Conservation (phyloP, 2,329 filamentous ascomycete species). For the Cercospora sp. region DNA sequence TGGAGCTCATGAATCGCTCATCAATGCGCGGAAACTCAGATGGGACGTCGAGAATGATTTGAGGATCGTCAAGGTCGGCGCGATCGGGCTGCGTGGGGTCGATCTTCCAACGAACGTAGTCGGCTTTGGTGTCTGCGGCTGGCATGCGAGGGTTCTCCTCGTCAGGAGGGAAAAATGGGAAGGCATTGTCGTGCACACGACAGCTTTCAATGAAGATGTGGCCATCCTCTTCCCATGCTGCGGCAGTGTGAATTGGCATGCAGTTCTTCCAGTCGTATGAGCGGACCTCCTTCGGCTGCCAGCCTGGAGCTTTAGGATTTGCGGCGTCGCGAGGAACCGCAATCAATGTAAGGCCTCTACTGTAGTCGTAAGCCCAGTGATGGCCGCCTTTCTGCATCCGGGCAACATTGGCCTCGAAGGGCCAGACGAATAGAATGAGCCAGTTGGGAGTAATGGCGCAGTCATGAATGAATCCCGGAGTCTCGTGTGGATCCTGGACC, state of each 20-base stretch:
- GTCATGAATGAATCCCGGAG: conserved; percentile 43
- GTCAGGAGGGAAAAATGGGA: conserved; percentile 47
- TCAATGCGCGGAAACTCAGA: conserved; percentile 50
- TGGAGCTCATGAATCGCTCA: conserved; percentile 45
- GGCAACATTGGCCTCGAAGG: conserved; percentile 40
- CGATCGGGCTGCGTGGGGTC: conserved; percentile 39
- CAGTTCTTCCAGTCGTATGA: conserved; percentile 30
- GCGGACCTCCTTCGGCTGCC: conserved; percentile 18
- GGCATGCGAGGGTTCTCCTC: conserved; percentile 29
- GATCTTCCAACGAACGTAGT: conserved; percentile 47
- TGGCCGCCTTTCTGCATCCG: conserved; percentile 43
- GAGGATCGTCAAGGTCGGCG: conserved; percentile 34
- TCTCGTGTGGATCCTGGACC: conserved; percentile 42
- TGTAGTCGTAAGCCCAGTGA: conserved; percentile 43
- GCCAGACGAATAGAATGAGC: conserved; percentile 41
- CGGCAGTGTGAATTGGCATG: conserved; percentile 47
- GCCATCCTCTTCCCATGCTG: conserved; percentile 45
- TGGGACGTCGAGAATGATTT: conserved; percentile 41
- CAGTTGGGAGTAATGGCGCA: conserved; percentile 45
- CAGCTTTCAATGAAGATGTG: conserved; percentile 44
- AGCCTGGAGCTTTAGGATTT: conserved; percentile 20
- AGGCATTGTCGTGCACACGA: conserved; percentile 45
- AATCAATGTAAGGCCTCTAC: conserved; percentile 29
- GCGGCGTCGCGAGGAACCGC: conserved; percentile 27
- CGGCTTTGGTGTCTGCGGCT: conserved; percentile 41